These are phyloP conservation scores for Lasiodiplodia sp. DNA, from an alignment of 2,329 filamentous ascomycete species.

Conservation along the genomic window DNA sequence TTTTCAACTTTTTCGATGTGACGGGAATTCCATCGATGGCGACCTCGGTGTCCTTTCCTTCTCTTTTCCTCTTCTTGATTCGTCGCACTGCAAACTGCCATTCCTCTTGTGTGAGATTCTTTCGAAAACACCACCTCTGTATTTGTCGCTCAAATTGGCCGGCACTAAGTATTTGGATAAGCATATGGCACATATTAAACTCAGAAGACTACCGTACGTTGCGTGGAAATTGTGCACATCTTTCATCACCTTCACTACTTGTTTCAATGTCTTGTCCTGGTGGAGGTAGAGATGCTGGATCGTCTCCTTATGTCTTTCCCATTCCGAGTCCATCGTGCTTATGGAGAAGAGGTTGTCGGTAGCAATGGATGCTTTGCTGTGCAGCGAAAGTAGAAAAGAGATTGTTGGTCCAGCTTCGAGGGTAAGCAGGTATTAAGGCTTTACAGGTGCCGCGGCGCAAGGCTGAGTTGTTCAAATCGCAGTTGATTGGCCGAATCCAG, in stretches of 20 bases:
- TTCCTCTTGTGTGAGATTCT: conserved; percentile 35
- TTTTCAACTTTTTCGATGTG: neutral
- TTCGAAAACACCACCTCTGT: conserved; percentile 38
- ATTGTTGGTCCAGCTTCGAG: neutral
- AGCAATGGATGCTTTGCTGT: neutral
- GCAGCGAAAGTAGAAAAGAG: neutral
- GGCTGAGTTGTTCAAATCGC: neutral
- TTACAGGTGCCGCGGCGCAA: neutral
- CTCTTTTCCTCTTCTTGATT: conserved; percentile 33
- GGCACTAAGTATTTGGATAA: conserved; percentile 29
- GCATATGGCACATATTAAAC: neutral
- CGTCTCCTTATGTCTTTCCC: conserved; percentile 39
- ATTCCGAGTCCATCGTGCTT: conserved; percentile 12
- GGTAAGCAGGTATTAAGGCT: no score
- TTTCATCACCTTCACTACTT: conserved; percentile 17
- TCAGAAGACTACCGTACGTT: neutral
- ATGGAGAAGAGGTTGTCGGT: neutral
- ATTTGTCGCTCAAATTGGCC: conserved; percentile 38
- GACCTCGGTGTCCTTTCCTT: conserved; percentile 33
- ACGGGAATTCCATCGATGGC: neutral
- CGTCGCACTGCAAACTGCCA: conserved; percentile 35
- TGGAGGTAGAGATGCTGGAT: conserved; percentile 26
- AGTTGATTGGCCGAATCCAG: neutral
- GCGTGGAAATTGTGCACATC: conserved; percentile 20
- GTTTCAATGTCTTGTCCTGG: conserved; percentile 5